phyloP scores from a whole-genome alignment of 2,329 filamentous ascomycete genomes.

The Xylariaceae sp. region DNA sequence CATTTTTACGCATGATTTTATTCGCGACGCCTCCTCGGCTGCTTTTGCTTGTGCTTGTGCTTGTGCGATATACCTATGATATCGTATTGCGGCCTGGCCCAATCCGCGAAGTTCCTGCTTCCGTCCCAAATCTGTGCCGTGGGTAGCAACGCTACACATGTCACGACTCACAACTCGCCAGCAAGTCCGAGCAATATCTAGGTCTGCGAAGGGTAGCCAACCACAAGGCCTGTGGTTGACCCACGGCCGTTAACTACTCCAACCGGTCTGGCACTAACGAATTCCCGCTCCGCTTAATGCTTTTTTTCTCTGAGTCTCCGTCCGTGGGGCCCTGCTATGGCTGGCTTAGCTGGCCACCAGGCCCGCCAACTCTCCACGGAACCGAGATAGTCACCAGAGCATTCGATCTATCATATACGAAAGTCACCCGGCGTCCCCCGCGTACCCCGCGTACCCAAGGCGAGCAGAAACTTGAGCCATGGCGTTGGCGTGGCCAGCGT shows the following conservation, averaged over 20 bases:
- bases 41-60: too few species aligned
- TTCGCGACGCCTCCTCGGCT: not conserved
- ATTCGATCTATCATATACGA: not conserved
- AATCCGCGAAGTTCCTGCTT: not conserved
- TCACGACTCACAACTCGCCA: not conserved
- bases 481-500: not conserved
- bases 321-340: not conserved
- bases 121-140: not conserved
- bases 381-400: not conserved
- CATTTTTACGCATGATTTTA: not conserved
- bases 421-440: not conserved
- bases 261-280: not conserved
- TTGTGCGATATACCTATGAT: not conserved
- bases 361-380: not conserved
- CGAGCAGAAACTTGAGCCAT: not conserved
- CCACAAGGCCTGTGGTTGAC: not conserved
- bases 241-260: not conserved
- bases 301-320: not conserved
- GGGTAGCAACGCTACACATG: not conserved
- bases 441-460: not conserved
- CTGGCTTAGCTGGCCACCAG: not conserved
- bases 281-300: not conserved
- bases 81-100: not conserved
- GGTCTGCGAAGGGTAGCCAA: not conserved
- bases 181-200: not conserved